A percentile compares a stretch with the other conserved stretches of the same genome.
Evolutionary conservation across 164 flowering plant species (phyloP).

Genomic region (Chimonanthus praecox): DNA sequence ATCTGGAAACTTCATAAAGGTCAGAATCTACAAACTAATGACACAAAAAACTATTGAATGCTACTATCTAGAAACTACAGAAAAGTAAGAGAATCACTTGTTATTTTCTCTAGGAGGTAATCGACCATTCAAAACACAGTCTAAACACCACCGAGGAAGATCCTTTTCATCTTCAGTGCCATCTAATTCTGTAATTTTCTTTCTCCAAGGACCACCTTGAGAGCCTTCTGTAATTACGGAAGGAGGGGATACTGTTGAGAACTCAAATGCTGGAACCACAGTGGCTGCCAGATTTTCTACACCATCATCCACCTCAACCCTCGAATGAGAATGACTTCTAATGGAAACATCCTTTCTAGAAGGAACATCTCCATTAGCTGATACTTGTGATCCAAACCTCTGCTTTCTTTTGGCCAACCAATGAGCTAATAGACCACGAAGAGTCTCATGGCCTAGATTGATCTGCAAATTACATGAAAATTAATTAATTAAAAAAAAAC

Average conservation of each 20-base stretch:
- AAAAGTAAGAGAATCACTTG: slow-evolving; percentile 48
- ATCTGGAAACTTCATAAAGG: neutral
- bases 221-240: slow-evolving; percentile 98
- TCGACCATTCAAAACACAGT: slow-evolving; percentile 81
- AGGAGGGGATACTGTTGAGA: slow-evolving; percentile 75
- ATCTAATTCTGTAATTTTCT: slow-evolving; percentile 83
- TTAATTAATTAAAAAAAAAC: neutral
- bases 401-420: slow-evolving; percentile 78
- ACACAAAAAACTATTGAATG: no score
- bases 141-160: slow-evolving; percentile 95
- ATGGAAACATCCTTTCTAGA: slow-evolving; percentile 52
- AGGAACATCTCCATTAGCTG: slow-evolving; percentile 64
- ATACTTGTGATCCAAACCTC: slow-evolving; percentile 53
- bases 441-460: slow-evolving; percentile 92
- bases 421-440: slow-evolving; percentile 79
- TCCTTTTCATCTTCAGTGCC: slow-evolving; percentile 97
- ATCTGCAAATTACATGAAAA: slow-evolving; percentile 45
- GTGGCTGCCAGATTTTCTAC: slow-evolving; percentile 55
- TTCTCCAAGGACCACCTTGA: slow-evolving; percentile 97
- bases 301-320: slow-evolving; percentile 66
- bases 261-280: slow-evolving; percentile 87
- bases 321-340: slow-evolving; percentile 54
- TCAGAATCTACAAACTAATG: neutral
- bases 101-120: slow-evolving; percentile 88
- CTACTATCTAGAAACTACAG: neutral